Percentiles rank a stretch among this genome's conserved stretches.
Evolutionary conservation across 257 asterid genomes (phyloP).

Genomic region (Nicotiana obtusifolia): DNA sequence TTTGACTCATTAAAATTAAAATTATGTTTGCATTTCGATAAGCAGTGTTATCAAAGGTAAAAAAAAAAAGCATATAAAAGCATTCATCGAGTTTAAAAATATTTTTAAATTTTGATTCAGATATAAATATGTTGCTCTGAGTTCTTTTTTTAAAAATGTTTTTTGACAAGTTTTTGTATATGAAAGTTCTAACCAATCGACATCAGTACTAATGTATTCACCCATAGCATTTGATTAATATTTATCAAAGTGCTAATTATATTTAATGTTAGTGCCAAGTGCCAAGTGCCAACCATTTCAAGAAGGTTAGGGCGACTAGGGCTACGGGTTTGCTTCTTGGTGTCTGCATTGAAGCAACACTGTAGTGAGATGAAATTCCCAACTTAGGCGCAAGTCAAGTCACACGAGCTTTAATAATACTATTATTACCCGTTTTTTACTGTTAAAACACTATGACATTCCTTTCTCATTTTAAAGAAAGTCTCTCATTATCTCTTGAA

Average conservation of each 20-base stretch:
- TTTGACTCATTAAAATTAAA: slow-evolving; percentile 15
- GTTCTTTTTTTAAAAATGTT: not conserved
- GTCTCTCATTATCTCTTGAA: not conserved
- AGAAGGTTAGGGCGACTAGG: not conserved
- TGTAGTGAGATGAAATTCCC: not conserved
- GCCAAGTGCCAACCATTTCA: not conserved
- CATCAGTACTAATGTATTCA: not conserved
- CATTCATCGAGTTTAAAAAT: not conserved
- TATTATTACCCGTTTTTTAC: not conserved
- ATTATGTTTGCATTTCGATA: not conserved
- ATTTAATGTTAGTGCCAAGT: no score
- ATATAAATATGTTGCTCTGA: not conserved
- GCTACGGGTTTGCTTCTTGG: not conserved
- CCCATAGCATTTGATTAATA: not conserved
- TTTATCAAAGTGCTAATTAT: no score
- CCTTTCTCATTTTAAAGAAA: not conserved
- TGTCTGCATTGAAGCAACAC: not conserved
- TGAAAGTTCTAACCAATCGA: not conserved
- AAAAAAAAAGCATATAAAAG: not conserved
- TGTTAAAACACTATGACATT: not conserved
- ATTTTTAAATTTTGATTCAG: not conserved
- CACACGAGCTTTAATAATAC: not conserved
- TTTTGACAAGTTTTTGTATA: not conserved
- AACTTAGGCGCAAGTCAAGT: no score
- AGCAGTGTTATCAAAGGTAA: not conserved